Evolutionary conservation across 2,329 filamentous ascomycete species (phyloP), one percentile per base, ranked within the genome.

Genomic region (Trichoderma oligosporum): DNA sequence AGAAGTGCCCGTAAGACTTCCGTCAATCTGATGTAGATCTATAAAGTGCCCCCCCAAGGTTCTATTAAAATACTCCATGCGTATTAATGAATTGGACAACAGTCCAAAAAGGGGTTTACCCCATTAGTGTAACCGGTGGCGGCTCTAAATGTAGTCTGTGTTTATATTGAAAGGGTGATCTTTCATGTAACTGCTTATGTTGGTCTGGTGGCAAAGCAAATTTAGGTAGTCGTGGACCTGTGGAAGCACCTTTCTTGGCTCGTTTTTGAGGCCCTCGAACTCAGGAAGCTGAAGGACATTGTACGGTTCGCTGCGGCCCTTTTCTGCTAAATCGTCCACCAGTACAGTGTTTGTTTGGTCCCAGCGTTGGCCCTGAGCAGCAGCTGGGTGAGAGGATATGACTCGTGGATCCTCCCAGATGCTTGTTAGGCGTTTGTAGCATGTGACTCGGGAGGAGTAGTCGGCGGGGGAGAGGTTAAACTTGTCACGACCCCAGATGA

Each of bases 261-360:
- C 80, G 6, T 66, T 60, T 2, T 59, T 41, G 33, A 77, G 59
- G 11, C 79, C 82, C 2, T 71, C 70, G 67, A 94, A 97, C 71
- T 95, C 91, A 1, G 91, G 89, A 20, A 97, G 80, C 62, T 85
- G 77, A 8, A 97, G 73, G 20, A 94, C 79, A 65, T 97, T 97
- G 73, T 83, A 82, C 1, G 94, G 94, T 71, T 99, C 90, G 56
- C 82, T 86, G 24, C 83, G 79, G 0, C 87, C 92, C 76, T 97
- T 99, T 66, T 92, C 80, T 1, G 73, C 65, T 27, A 86, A 89
- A 73, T 97, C 94, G 64, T 99, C 94, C 36, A 97, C 84, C 24
- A 99, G 78, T 6, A 97, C 80, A 0, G 94, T 97, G 71, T 97
- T 96, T 49, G 80, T 80, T 73, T 96, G 91, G 64, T 85, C 81